Evolutionary conservation across 2,329 filamentous ascomycete species (phyloP).

Genomic region (Stromatinia cepivora): DNA sequence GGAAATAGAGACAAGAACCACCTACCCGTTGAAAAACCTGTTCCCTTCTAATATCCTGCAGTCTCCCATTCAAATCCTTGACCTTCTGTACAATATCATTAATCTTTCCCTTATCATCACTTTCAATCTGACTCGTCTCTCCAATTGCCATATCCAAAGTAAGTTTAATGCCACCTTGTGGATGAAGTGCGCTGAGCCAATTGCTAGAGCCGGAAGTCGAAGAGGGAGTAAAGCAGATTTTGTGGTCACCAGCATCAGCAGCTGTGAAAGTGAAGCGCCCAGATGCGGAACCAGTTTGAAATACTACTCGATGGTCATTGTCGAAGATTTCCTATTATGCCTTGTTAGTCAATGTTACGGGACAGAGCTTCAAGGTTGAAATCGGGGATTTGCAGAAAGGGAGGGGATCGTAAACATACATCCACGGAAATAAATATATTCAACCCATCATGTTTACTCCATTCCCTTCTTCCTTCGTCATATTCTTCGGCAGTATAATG

Average conservation of each 20-base stretch:
- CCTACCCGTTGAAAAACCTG: slow-evolving; percentile 92
- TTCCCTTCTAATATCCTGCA: slow-evolving; percentile 88
- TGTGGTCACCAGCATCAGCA: slow-evolving; percentile 92
- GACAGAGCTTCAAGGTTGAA: slow-evolving; percentile 20
- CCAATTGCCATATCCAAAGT: slow-evolving; percentile 90
- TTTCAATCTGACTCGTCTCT: slow-evolving; percentile 91
- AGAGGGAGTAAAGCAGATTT: slow-evolving; percentile 87
- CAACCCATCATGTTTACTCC: slow-evolving; percentile 71
- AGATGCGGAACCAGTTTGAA: slow-evolving; percentile 70
- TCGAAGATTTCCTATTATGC: slow-evolving; percentile 78
- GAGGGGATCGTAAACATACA: slow-evolving; percentile 47
- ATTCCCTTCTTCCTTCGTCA: slow-evolving; percentile 67
- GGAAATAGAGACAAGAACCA: slow-evolving; percentile 22
- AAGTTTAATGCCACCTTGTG: slow-evolving; percentile 78
- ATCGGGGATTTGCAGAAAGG: slow-evolving; percentile 19
- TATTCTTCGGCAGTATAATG: slow-evolving; percentile 87
- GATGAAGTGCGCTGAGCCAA: slow-evolving; percentile 67
- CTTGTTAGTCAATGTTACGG: neutral
- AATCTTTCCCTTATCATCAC: slow-evolving; percentile 89
- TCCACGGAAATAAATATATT: slow-evolving; percentile 91
- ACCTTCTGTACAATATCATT: slow-evolving; percentile 85
- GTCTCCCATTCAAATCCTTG: slow-evolving; percentile 80
- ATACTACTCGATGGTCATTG: slow-evolving; percentile 94
- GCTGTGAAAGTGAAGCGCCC: slow-evolving; percentile 96
- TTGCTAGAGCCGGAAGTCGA: slow-evolving; percentile 67